These are phyloP conservation scores for Apostasia shenzhenica DNA, from an alignment of 106 monocot genomes.

Conservation along the genomic window DNA sequence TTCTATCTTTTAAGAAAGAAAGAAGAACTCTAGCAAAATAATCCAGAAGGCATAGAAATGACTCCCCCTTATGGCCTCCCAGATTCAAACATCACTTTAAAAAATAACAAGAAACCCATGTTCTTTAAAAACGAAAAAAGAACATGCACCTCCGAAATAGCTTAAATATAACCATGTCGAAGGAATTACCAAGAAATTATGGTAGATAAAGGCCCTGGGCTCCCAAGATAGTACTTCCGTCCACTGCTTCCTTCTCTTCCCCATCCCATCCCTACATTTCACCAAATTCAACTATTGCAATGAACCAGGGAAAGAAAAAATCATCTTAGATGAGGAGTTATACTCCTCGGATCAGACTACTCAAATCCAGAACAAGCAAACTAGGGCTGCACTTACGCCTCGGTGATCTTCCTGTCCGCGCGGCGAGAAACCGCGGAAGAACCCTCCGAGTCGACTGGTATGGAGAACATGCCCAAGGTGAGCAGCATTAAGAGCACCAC, in stretches of 20 bases:
- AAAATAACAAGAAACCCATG: too few species aligned
- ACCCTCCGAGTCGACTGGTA: constrained; percentile 38
- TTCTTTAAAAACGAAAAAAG: too few species aligned
- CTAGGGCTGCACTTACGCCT: constrained; percentile 11
- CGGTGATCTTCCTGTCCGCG: constrained; percentile 18
- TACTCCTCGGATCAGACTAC: constrained; percentile 1
- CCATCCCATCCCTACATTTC: constrained; percentile 29
- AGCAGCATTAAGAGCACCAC: constrained; percentile 57
- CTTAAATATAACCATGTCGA: neutral
- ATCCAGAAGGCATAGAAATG: too few species aligned
- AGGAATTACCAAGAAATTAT: constrained; percentile 52
- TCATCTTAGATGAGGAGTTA: neutral
- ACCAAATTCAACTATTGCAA: neutral
- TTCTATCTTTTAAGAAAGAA: too few species aligned
- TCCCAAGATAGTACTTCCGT: constrained; percentile 87
- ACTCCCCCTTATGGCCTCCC: too few species aligned
- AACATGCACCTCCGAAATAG: too few species aligned
- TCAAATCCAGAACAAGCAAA: neutral
- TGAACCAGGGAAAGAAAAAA: neutral
- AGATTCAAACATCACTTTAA: too few species aligned
- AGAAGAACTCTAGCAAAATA: too few species aligned
- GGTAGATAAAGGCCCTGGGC: constrained; percentile 77
- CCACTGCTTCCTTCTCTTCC: constrained; percentile 56
- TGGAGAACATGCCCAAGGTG: constrained; percentile 59
- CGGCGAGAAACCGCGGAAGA: constrained; percentile 15